Conservation (phyloP, 2,329 filamentous ascomycete genomes). For the Amesomyces nigricolor region DNA sequence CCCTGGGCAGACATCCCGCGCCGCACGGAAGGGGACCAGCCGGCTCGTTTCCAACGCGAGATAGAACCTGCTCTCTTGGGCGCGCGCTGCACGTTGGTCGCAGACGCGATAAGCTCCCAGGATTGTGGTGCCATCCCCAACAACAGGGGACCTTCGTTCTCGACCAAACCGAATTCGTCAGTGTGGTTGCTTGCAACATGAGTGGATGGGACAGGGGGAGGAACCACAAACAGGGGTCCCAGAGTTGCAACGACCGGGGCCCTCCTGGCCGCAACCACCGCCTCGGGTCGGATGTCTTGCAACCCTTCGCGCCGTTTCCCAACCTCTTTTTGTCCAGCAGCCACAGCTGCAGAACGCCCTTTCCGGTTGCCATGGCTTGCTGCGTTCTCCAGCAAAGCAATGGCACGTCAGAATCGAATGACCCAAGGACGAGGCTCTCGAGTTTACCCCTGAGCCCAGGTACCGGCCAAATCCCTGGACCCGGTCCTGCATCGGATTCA, state of each 20-base stretch:
- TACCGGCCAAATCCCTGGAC: not conserved
- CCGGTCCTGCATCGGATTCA: not conserved
- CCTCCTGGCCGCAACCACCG: constrained; percentile 23
- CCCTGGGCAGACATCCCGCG: not conserved
- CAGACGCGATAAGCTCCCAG: not conserved
- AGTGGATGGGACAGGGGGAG: constrained; percentile 13
- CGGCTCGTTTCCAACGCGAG: not conserved
- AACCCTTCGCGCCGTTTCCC: constrained; percentile 2
- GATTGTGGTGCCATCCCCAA: constrained; percentile 1
- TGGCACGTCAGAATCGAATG: not conserved
- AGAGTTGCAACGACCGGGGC: constrained; percentile 24
- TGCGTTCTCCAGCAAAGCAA: not conserved
- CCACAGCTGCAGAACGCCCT: constrained; percentile 12
- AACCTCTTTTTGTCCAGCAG: constrained; percentile 2
- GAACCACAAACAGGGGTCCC: constrained; percentile 16
- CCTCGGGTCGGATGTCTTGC: constrained; percentile 21
- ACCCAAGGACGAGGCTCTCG: not conserved
- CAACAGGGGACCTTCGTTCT: constrained; percentile 2
- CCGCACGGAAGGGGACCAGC: not conserved
- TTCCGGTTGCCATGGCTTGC: constrained; percentile 3
- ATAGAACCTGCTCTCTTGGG: not conserved
- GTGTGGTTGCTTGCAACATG: constrained; percentile 4
- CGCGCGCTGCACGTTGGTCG: constrained; percentile 14
- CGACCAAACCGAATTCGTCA: constrained; percentile 8
- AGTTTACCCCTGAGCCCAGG: not conserved